phyloP scores from a whole-genome alignment of 192 early-diverging fungal species.

The Podochytrium sp. region DNA sequence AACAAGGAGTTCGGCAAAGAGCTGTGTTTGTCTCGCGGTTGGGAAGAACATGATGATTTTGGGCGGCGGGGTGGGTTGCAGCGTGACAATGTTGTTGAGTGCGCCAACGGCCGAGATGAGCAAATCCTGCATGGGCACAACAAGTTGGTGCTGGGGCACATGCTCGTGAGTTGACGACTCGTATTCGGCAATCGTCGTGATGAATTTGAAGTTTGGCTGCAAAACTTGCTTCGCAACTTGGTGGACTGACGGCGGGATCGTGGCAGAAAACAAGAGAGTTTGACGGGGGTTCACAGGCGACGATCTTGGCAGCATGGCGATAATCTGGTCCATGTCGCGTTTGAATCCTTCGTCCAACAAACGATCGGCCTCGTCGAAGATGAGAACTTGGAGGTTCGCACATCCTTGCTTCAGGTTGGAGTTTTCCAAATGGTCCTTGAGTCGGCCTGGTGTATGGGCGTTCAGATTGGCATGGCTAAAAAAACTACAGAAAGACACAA shows the following conservation, averaged over 20 bases:
- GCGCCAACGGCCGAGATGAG: conserved; percentile 52
- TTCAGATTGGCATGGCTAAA: no score
- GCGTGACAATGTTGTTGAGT: conserved; percentile 57
- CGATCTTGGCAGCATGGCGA: conserved; percentile 50
- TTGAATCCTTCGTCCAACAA: conserved; percentile 93
- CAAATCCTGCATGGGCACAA: conserved; percentile 38
- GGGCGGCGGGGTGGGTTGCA: conserved; percentile 44
- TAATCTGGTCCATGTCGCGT: conserved; percentile 71
- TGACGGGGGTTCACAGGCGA: conserved; percentile 53
- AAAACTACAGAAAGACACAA: no score
- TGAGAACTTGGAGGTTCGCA: conserved; percentile 7
- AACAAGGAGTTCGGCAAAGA: conserved; percentile 36
- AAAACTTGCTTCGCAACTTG: conserved; percentile 68
- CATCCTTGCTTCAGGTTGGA: conserved; percentile 1
- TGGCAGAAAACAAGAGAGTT: conserved; percentile 87
- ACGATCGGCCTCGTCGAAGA: conserved; percentile 30
- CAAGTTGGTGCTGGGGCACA: conserved; percentile 71
- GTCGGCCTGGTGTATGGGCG: no score
- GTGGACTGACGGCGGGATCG: conserved; percentile 57
- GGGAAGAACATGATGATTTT: conserved; percentile 88
- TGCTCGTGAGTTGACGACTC: conserved; percentile 76
- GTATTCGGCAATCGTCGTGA: conserved; percentile 83
- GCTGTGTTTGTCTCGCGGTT: conserved; percentile 62
- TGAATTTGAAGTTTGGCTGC: conserved; percentile 64
- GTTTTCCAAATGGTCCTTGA: conserved; percentile 87